Percentiles rank a stretch among this genome's conserved stretches.
phyloP scores from a whole-genome alignment of 2,329 filamentous ascomycete species.

The Fusarium sp. region DNA sequence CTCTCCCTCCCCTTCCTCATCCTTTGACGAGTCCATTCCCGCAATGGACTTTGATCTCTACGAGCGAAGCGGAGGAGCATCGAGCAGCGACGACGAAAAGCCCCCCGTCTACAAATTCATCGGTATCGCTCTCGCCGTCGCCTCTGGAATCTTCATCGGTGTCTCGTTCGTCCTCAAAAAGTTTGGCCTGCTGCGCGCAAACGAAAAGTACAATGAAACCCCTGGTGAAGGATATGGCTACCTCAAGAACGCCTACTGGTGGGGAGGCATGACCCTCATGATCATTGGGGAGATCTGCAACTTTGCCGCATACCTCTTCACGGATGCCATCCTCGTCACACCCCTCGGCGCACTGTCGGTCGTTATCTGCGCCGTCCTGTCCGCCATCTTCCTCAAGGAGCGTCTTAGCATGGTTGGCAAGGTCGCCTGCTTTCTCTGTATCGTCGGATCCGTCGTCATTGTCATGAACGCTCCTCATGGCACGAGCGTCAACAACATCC shows the following conservation, averaged over 20 bases:
- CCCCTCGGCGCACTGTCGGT: constrained; percentile 92
- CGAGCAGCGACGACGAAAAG: constrained; percentile 45
- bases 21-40: background rate
- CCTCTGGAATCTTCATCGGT: constrained; percentile 93
- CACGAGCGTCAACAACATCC: constrained; percentile 86
- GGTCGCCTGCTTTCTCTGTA: constrained; percentile 94
- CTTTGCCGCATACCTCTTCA: constrained; percentile 96
- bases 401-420: constrained; percentile 95
- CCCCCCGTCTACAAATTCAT: constrained; percentile 81
- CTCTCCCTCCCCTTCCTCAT: background rate
- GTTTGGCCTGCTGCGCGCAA: constrained; percentile 88
- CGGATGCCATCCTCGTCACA: constrained; percentile 94
- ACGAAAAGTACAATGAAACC: constrained; percentile 95
- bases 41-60: constrained; percentile 43
- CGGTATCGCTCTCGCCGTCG: constrained; percentile 86
- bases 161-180: constrained; percentile 97
- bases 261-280: constrained; percentile 96
- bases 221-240: constrained; percentile 98
- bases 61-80: constrained; percentile 37
- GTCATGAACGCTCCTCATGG: constrained; percentile 91
- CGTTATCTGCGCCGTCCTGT: constrained; percentile 90
- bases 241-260: constrained; percentile 95
- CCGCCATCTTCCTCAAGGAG: constrained; percentile 95
- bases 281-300: constrained; percentile 97
- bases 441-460: constrained; percentile 92